Base-by-base conservation (phyloP, 2,329 filamentous ascomycete species). In the Pseudogymnoascus sp. region DNA sequence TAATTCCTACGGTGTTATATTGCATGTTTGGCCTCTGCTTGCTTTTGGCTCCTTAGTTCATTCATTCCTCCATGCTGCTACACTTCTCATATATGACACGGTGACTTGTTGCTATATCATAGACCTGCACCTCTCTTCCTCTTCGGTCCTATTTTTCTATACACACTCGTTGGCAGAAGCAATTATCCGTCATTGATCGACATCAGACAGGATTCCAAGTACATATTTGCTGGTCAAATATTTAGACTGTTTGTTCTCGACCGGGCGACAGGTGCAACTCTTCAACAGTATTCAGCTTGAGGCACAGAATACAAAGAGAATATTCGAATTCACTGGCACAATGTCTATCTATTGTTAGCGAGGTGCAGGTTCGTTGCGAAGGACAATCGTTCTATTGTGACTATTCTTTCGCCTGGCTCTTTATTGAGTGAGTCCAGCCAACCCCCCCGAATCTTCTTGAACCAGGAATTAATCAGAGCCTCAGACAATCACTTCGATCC, bases 201-300 rank as follows among this genome's bases (percentile, higher is more conserved):
- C 47, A 53, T 57, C 8, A 33, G 15, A 57, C 28, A 33, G 4
- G 26, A 33, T 57, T 33, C 26, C 19, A 26, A 57, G 26, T 57
- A 53, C 23, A 31, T 53, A 57, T 57, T 57, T 33, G 47, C 47
- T 57, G 47, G 47, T 1, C 47, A 57, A n/a, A 57, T 57, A 57
- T 19, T 13, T 4, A 33, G 10, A 8, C n/a, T 13, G 26, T 10
- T 33, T 57, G 44, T 17, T 57, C n/a, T 57, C 28, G 47, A 57
- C n/a, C 19, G 19, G 47, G 47, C 47, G 28, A 57, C 47, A 57
- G 47, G 47, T 19, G 26, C 47, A 57, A 17, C 47, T 57, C 31
- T 57, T 57, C 47, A 50, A 28, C 23, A 28, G 44, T 17, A 28
- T 28, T 50, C 44, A 23, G 21, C 10, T 47, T 4, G 19, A 57